A percentile compares a stretch with the other conserved stretches of the same genome.
These are phyloP conservation scores for Lichtheimia ornata DNA, from an alignment of 371 early-diverging fungal genomes.

Conservation along the genomic window DNA sequence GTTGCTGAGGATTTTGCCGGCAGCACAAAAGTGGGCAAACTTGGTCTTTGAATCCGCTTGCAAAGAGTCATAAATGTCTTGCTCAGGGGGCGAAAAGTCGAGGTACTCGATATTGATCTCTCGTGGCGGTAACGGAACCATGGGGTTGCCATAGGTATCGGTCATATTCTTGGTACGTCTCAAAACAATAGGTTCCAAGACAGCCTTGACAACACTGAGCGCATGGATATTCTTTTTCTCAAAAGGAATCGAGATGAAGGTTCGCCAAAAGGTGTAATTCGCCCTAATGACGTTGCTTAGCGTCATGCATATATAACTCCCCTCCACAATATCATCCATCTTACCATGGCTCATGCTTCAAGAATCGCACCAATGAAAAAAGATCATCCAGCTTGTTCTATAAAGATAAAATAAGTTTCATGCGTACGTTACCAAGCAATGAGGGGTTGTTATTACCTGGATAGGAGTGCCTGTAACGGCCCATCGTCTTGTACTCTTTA, in stretches of 20 bases:
- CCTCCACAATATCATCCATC: neutral
- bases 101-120: constrained; percentile 59
- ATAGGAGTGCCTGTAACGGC: constrained; percentile 82
- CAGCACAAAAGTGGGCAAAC: constrained; percentile 44
- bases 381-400: constrained; percentile 77
- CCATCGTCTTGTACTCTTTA: constrained; percentile 74
- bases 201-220: constrained; percentile 61
- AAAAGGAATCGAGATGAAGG: constrained; percentile 69
- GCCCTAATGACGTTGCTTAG: constrained; percentile 20
- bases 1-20: constrained; percentile 42
- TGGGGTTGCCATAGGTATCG: constrained; percentile 55
- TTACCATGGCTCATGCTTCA: constrained; percentile 74
- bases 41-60: constrained; percentile 49
- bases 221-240: constrained; percentile 58
- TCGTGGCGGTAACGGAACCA: constrained; percentile 66
- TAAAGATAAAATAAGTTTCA: neutral
- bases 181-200: constrained; percentile 68
- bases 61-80: constrained; percentile 48
- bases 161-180: constrained; percentile 68
- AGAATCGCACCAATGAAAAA: constrained; percentile 79
- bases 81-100: constrained; percentile 48
- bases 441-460: constrained; percentile 17
- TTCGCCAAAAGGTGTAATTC: constrained; percentile 64
- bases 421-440: too few species aligned
- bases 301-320: neutral